phyloP scores from a whole-genome alignment of 2,329 filamentous ascomycete species.

The Aspergillus oerlinghausenensis region DNA sequence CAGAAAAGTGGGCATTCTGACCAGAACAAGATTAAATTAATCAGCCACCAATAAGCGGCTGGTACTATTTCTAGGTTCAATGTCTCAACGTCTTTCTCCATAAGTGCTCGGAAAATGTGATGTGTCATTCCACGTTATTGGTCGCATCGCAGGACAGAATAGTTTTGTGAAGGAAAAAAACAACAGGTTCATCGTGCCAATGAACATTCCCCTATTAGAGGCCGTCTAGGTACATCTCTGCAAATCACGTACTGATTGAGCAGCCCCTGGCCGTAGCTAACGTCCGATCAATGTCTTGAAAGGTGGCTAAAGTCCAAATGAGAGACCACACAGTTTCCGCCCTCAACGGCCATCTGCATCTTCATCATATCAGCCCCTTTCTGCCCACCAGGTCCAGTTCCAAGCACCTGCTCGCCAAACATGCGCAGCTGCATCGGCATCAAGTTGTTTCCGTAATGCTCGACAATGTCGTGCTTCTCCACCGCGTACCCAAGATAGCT shows the following conservation, averaged over 20 bases:
- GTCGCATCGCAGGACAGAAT: background rate
- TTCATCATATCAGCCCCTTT: background rate
- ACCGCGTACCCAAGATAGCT: background rate
- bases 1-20: too few relatives aligned
- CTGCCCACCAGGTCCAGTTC: background rate
- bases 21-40: too few relatives aligned
- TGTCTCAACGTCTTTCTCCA: background rate
- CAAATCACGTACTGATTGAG: background rate
- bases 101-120: background rate
- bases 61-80: background rate
- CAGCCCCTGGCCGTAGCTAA: background rate
- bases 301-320: background rate
- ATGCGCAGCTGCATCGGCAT: constrained; percentile 6
- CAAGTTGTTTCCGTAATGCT: background rate
- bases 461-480: background rate
- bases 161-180: background rate
- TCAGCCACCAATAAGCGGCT: background rate
- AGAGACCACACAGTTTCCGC: background rate
- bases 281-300: background rate
- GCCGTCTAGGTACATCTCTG: background rate
- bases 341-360: background rate
- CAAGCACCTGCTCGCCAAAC: constrained; percentile 10
- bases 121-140: background rate
- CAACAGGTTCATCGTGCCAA: background rate
- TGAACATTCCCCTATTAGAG: background rate